phyloP scores from a whole-genome alignment of 805 yeast species.

The Allodekkera sacchari region DNA sequence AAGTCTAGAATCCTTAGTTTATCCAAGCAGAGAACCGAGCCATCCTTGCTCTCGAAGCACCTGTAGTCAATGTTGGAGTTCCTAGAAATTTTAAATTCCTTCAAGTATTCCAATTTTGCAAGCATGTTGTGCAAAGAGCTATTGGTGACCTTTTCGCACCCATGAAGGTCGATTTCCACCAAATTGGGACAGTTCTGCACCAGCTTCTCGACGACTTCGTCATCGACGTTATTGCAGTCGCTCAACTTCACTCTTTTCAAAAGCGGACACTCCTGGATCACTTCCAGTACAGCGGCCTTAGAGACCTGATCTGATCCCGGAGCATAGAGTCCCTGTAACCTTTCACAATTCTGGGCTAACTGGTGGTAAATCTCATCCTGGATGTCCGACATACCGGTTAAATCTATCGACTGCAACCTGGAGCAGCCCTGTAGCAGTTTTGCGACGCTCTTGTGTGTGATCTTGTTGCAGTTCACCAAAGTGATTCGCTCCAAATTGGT shows the following conservation, averaged over 20 bases:
- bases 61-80: conserved; percentile 63
- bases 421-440: conserved; percentile 56
- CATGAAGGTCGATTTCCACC: conserved; percentile 85
- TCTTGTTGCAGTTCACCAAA: conserved; percentile 64
- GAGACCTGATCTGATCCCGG: conserved; percentile 73
- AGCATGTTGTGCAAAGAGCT: conserved; percentile 50
- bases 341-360: conserved; percentile 60
- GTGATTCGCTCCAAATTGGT: conserved; percentile 78
- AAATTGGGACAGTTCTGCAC: conserved; percentile 67
- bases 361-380: conserved; percentile 64
- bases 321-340: conserved; percentile 84
- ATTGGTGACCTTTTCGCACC: conserved; percentile 68
- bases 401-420: conserved; percentile 74
- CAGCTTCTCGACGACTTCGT: conserved; percentile 49
- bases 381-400: conserved; percentile 66
- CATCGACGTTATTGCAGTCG: conserved; percentile 59
- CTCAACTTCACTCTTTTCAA: conserved; percentile 78
- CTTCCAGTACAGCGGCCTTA: conserved; percentile 49
- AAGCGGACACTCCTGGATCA: conserved; percentile 59
- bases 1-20: conserved; percentile 75
- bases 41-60: conserved; percentile 35
- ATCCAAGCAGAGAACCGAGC: conserved; percentile 35
- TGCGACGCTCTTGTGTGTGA: conserved; percentile 55
- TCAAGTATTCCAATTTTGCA: conserved; percentile 53
- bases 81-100: conserved; percentile 78